Evolutionary conservation across 352 stramenopile species (phyloP).

Genomic region (Phytophthora rubi): DNA sequence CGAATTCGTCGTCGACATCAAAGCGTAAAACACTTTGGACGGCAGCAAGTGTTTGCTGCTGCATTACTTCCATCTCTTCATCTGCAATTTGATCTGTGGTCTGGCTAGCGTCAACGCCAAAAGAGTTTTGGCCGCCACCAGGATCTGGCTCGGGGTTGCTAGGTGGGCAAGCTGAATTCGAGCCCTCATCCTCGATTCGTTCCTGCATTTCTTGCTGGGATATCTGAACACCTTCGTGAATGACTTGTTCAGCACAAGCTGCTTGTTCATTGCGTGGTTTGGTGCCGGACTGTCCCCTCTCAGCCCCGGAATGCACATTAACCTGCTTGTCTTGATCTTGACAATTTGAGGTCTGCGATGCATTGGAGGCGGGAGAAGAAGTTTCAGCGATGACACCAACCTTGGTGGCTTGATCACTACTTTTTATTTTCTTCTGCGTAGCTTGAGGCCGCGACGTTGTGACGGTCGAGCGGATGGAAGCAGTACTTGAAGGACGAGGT

Average conservation of each 20-base stretch:
- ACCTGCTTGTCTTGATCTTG: neutral
- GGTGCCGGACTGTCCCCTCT: neutral
- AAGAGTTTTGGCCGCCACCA: neutral
- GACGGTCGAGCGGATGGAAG: neutral
- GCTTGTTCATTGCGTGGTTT: neutral
- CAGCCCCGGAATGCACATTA: neutral
- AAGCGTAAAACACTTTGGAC: constrained; percentile 32
- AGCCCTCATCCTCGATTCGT: neutral
- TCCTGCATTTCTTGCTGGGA: neutral
- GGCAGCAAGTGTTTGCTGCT: constrained; percentile 31
- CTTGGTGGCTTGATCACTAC: neutral
- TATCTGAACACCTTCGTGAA: neutral
- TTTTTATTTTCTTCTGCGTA: neutral
- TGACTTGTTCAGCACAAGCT: neutral
- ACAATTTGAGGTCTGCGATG: neutral
- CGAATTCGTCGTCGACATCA: constrained; percentile 25
- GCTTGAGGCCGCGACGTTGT: neutral
- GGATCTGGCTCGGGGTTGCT: neutral
- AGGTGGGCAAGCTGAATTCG: neutral
- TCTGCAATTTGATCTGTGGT: constrained; percentile 4
- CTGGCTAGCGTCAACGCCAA: neutral
- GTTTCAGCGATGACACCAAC: neutral
- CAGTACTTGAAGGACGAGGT: constrained; percentile 23
- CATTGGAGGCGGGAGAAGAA: neutral
- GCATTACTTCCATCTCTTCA: constrained; percentile 27